Conservation (phyloP, 2,329 filamentous ascomycete genomes). For the Phaeosphaeriaceae sp. region DNA sequence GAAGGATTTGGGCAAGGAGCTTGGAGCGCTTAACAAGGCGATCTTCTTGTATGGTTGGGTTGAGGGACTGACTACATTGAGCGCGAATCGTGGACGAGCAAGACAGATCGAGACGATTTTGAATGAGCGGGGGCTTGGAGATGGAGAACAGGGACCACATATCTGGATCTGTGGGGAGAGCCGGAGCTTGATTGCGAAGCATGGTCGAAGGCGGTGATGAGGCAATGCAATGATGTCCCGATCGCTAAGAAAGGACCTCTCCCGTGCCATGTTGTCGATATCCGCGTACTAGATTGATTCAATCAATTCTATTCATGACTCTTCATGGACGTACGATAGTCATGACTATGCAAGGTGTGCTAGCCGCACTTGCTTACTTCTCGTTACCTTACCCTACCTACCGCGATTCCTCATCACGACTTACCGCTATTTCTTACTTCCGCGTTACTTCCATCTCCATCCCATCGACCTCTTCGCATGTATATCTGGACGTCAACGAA, state of each 20-base stretch:
- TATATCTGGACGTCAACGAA: neutral
- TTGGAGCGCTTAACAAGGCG: conserved; percentile 70
- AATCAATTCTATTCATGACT: too few relatives aligned
- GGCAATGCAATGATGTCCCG: too few relatives aligned
- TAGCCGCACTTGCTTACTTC: neutral
- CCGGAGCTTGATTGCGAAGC: conserved; percentile 71
- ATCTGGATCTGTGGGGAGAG: conserved; percentile 72
- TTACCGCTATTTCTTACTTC: neutral
- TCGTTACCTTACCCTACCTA: neutral
- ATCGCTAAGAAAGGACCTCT: too few relatives aligned
- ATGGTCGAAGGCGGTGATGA: conserved; percentile 33
- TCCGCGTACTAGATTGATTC: too few relatives aligned
- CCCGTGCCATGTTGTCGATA: too few relatives aligned
- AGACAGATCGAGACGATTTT: conserved; percentile 70
- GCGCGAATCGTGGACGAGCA: conserved; percentile 73
- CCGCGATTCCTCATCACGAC: neutral
- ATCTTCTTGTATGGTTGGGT: conserved; percentile 79
- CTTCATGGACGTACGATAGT: too few relatives aligned
- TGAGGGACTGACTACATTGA: conserved; percentile 69
- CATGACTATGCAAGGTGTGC: neutral
- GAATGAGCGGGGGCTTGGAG: conserved; percentile 58
- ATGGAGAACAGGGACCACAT: conserved; percentile 66
- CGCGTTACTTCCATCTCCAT: neutral
- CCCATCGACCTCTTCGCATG: neutral
- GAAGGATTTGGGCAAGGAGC: conserved; percentile 53